phyloP scores from a whole-genome alignment of 176 grass and related monocot species.

The Bolboschoenus planiculmis region DNA sequence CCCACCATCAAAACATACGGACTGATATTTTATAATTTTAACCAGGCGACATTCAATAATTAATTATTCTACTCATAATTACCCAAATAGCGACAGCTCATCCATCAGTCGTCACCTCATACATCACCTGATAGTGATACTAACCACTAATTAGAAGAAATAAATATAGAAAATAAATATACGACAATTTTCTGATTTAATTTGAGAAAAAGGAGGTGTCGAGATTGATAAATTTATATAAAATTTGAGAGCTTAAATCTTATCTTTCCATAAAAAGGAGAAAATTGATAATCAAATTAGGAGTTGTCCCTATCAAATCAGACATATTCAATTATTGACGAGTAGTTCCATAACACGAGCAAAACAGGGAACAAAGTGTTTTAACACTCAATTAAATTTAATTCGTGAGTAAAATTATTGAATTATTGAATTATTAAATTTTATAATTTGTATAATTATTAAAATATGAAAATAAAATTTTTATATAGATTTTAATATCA shows the following conservation, averaged over 20 bases:
- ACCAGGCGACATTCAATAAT: background rate
- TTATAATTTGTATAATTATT: no score
- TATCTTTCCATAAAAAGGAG: no score
- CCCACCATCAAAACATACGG: no score
- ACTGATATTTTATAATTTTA: background rate
- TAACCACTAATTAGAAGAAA: no score
- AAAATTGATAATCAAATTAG: background rate
- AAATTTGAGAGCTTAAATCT: no score
- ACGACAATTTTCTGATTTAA: background rate
- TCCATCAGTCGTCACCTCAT: background rate
- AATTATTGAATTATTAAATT: no score
- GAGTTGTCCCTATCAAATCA: background rate
- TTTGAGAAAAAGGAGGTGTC: background rate
- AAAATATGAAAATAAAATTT: no score
- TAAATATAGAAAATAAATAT: background rate
- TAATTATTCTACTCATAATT: background rate
- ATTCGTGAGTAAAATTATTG: no score
- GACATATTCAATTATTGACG: background rate
- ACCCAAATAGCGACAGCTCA: background rate
- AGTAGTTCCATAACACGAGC: background rate
- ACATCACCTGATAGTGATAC: background rate
- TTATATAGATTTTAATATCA: no score
- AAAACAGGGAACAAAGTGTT: no score
- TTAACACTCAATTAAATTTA: no score
- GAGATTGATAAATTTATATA: no score